Evolutionary conservation across 2,329 filamentous ascomycete genomes (phyloP), one percentile per base, ranked within the genome.

Genomic region (Colletotrichum sp.): DNA sequence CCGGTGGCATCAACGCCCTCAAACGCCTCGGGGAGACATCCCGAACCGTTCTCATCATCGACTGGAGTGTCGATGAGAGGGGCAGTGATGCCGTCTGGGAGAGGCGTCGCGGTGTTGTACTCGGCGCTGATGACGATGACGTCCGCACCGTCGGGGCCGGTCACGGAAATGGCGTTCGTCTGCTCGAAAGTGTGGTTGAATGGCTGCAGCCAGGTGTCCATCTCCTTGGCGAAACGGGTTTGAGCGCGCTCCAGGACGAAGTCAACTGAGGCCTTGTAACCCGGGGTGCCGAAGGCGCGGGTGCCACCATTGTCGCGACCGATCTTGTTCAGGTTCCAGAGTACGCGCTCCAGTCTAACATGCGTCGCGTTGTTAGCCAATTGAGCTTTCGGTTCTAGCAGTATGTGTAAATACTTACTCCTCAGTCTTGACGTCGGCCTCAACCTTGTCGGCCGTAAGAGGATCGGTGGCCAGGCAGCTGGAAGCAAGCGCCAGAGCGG

Each of bases 261-360:
- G 76, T 90, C 87, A 32, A 88, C 84, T 4, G 88, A 90, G 12
- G 88, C 88, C 67, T 83, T 83, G 82, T 87, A 90, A 8, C 89
- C 89, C 5, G 88, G 88, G 18, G 87, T 84, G 28, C 89, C 89
- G 75, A 90, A 90, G 18, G 89, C 89, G 48, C 89, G 86, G 79
- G 89, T 90, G 18, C 88, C 88, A 30, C 87, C 87, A 78, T 90
- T 88, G 52, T 84, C 83, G 57, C 83, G 82, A 10, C 86, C 89
- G 73, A 90, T 90, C 30, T 84, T 80, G 77, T 90, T 83, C 6
- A 90, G 83, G 71, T 86, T 84, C 78, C 85, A 84, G 21, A 90
- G 85, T 65, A 88, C 88, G 59, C 83, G 82, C 82, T 88, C 84
- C 39, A 90, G 82, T 52, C 88, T 89, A 61, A 36, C 9, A 6